Percentiles rank a stretch among this genome's conserved stretches.
phyloP scores from a whole-genome alignment of 352 stramenopile genomes.

The Phytophthora foliorum region DNA sequence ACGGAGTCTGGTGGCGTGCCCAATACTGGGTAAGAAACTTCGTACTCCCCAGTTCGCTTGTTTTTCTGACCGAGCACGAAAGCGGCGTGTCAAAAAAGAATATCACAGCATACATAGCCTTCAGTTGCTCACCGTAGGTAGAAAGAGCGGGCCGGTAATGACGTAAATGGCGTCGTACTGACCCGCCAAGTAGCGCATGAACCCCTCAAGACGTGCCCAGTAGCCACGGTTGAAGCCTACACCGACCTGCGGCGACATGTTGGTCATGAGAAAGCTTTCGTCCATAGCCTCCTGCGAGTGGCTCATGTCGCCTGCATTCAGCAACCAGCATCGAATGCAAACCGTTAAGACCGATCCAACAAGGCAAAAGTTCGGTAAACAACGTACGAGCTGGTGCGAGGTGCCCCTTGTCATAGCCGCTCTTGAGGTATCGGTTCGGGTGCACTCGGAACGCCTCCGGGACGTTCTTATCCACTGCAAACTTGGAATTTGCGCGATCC shows the following conservation, averaged over 20 bases:
- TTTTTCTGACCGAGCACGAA: slow-evolving; percentile 53
- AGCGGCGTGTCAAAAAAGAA: not conserved
- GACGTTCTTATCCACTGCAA: slow-evolving; percentile 83
- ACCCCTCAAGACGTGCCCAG: slow-evolving; percentile 89
- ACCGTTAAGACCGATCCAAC: not conserved
- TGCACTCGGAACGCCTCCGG: slow-evolving; percentile 87
- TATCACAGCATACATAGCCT: not conserved
- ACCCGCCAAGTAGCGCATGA: slow-evolving; percentile 84
- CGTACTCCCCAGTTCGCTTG: slow-evolving; percentile 69
- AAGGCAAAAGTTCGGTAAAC: not conserved
- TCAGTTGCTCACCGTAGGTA: slow-evolving; percentile 72
- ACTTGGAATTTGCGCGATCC: slow-evolving; percentile 88
- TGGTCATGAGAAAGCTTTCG: slow-evolving; percentile 97
- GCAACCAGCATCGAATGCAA: not conserved
- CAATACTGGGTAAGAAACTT: slow-evolving; percentile 81
- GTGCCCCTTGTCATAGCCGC: slow-evolving; percentile 96
- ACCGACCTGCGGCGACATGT: slow-evolving; percentile 94
- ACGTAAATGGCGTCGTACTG: slow-evolving; percentile 90
- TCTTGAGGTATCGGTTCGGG: slow-evolving; percentile 90
- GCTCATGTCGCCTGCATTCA: slow-evolving; percentile 87
- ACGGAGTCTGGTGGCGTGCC: slow-evolving; percentile 90
- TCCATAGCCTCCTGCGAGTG: slow-evolving; percentile 85
- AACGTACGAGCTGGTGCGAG: slow-evolving; percentile 88
- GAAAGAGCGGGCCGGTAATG: slow-evolving; percentile 94
- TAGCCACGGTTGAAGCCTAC: slow-evolving; percentile 91